Conservation (phyloP, 805 yeast species). For the Candida taoyuanica region DNA sequence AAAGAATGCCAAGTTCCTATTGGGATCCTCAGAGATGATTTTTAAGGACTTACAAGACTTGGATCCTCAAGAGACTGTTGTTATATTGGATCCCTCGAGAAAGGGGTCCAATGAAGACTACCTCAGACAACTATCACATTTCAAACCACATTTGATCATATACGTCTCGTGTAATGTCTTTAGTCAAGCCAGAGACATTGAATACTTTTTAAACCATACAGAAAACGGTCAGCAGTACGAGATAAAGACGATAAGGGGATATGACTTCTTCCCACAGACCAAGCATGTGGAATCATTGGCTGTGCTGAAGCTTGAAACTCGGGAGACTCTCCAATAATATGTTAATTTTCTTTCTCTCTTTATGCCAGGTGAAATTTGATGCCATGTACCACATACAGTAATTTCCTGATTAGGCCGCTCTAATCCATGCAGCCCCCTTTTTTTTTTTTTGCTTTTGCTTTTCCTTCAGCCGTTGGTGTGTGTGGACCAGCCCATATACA, state of each 20-base stretch:
- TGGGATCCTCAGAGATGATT: slow-evolving; percentile 87
- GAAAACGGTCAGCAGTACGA: slow-evolving; percentile 54
- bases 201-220: slow-evolving; percentile 67
- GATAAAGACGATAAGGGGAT: slow-evolving; percentile 80
- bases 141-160: slow-evolving; percentile 76
- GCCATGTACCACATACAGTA: too few species aligned
- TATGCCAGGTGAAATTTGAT: too few species aligned
- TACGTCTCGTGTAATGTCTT: slow-evolving; percentile 95
- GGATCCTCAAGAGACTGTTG: slow-evolving; percentile 69
- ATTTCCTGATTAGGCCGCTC: too few species aligned
- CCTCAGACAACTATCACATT: slow-evolving; percentile 76
- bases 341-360: too few species aligned
- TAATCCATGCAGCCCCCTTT: too few species aligned
- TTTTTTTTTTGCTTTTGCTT: too few species aligned
- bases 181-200: slow-evolving; percentile 93
- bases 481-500: too few species aligned
- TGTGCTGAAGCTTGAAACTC: slow-evolving; percentile 38
- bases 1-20: slow-evolving; percentile 70
- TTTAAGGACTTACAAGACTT: slow-evolving; percentile 53
- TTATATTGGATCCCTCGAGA: slow-evolving; percentile 93
- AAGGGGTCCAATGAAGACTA: slow-evolving; percentile 91
- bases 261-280: slow-evolving; percentile 94
- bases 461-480: too few species aligned
- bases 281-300: slow-evolving; percentile 88
- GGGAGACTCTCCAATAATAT: too few species aligned